Percentiles rank a stretch among this genome's conserved stretches.
Evolutionary conservation across 108 stramenopile genomes (phyloP).

Genomic region (Pseudonitzschia multiseries): DNA sequence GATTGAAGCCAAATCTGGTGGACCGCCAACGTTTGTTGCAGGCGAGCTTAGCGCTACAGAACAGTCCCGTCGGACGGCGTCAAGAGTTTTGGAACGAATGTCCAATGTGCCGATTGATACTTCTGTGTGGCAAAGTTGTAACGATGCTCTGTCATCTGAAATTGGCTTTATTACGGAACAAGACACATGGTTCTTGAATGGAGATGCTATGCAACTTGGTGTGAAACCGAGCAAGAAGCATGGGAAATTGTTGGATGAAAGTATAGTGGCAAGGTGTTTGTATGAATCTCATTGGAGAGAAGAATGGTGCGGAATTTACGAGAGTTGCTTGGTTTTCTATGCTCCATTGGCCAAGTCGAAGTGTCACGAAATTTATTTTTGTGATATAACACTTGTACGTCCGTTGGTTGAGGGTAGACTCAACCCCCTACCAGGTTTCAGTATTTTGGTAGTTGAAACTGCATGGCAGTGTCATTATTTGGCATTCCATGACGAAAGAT

Average conservation of each 20-base stretch:
- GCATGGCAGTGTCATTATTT: slow-evolving; percentile 83
- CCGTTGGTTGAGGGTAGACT: slow-evolving; percentile 35
- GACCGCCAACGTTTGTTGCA: slow-evolving; percentile 41
- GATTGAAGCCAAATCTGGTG: slow-evolving; percentile 25
- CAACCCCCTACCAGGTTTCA: slow-evolving; percentile 71
- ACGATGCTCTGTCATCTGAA: slow-evolving; percentile 46
- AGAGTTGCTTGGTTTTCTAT: slow-evolving; percentile 73
- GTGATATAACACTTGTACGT: slow-evolving; percentile 60
- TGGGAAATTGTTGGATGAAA: slow-evolving; percentile 49
- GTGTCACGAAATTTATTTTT: slow-evolving; percentile 64
- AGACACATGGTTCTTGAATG: slow-evolving; percentile 74
- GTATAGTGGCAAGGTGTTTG: slow-evolving; percentile 75
- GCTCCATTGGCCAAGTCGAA: slow-evolving; percentile 80
- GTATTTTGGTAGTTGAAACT: slow-evolving; percentile 76
- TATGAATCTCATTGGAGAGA: slow-evolving; percentile 94
- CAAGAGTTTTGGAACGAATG: slow-evolving; percentile 61
- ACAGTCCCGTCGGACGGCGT: slow-evolving; percentile 67
- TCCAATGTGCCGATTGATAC: slow-evolving; percentile 45
- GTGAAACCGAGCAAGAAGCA: slow-evolving; percentile 43
- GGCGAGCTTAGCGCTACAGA: slow-evolving; percentile 72
- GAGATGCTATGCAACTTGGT: slow-evolving; percentile 66
- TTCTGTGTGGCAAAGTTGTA: slow-evolving; percentile 33
- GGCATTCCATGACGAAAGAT: slow-evolving; percentile 55
- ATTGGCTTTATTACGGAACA: slow-evolving; percentile 49
- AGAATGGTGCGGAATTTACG: slow-evolving; percentile 84